Base-by-base conservation (phyloP, 2,329 filamentous ascomycete species). In the Chrysoporthe deuterocubensis region DNA sequence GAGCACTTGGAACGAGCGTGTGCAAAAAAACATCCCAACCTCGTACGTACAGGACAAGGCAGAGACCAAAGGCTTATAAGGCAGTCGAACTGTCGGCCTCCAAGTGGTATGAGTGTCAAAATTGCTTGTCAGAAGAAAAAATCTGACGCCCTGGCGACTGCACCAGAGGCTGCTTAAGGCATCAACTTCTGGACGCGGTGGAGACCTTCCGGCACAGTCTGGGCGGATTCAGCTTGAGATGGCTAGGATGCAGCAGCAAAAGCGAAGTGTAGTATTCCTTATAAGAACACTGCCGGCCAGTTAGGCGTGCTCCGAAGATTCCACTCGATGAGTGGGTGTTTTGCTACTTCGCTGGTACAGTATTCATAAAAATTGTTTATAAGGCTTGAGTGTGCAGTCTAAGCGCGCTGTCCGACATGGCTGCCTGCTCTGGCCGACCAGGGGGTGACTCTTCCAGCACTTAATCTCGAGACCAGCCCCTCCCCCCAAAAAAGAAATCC, bases 221-320 rank as follows among this genome's bases (percentile, higher is more conserved):
- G 40, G 59, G 26, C 18, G 4, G 11, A 44, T 46, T 21, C 18
- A 50, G n/a, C 3, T 13, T 11, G 40, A 40, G 56, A 59, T 43
- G 14, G 8, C 16, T 26, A 43, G 42, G 34, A 42, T 6, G 4
- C 44, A 59, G 56, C 26, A n/a, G 7, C 64, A 71, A 72, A 70
- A 69, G 71, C 71, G 61, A 69, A 65, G 62, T n/a, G 57, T 48
- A 60, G 43, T 52, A 26, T 37, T 16, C 43, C n/a, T 21, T 48
- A 26, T 26, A 26, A 4, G n/a, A 40, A 16, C 32, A 16, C 52
- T 21, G 40, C 43, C 7, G 46, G 3, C 21, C 9, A 21, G 44
- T 2, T 46, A 46, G 5, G 18, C n/a, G 5, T 21, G 0, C 13
- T 26, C 48, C 1, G 48, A 50, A 26, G n/a, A 50, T 26, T 26